Evolutionary conservation across 441 rosid species (phyloP).

Genomic region (Erodium texanum): DNA sequence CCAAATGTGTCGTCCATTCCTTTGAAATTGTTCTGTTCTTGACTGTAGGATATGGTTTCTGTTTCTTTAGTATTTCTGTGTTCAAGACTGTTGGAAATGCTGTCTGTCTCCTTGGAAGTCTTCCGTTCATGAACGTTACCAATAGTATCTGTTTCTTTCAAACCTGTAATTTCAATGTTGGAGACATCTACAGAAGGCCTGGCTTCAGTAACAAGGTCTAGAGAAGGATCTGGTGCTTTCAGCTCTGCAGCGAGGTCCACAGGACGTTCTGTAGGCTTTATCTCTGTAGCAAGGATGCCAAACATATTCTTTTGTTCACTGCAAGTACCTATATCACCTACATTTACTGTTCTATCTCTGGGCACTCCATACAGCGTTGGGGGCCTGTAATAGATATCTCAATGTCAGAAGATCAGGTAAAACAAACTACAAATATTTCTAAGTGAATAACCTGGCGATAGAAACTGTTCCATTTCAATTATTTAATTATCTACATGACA

Average conservation of each 20-base stretch:
- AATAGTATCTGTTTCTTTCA: constrained; percentile 20
- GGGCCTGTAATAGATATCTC: constrained; percentile 37
- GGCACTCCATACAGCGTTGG: constrained; percentile 88
- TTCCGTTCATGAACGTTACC: constrained; percentile 19
- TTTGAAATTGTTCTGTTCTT: background rate
- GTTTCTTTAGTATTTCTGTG: constrained; percentile 28
- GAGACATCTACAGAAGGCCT: constrained; percentile 15
- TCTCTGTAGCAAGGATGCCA: constrained; percentile 39
- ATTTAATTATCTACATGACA: too few species aligned
- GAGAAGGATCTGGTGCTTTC: constrained; percentile 31
- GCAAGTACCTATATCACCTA: constrained; percentile 52
- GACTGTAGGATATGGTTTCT: constrained; percentile 23
- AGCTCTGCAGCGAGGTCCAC: constrained; percentile 1
- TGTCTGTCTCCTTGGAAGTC: constrained; percentile 34
- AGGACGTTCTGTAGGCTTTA: constrained; percentile 21
- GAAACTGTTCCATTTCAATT: too few species aligned
- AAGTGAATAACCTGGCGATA: too few species aligned
- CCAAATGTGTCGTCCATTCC: too few species aligned
- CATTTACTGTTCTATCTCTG: constrained; percentile 45
- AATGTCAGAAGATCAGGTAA: too few species aligned
- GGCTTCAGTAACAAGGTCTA: constrained; percentile 16
- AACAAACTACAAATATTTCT: too few species aligned
- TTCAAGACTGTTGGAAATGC: constrained; percentile 23
- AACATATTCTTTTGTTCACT: constrained; percentile 47
- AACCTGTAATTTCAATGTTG: constrained; percentile 14